These are phyloP conservation scores for Thermomyces lanuginosus DNA, from an alignment of 2,329 filamentous ascomycete species.

Conservation along the genomic window DNA sequence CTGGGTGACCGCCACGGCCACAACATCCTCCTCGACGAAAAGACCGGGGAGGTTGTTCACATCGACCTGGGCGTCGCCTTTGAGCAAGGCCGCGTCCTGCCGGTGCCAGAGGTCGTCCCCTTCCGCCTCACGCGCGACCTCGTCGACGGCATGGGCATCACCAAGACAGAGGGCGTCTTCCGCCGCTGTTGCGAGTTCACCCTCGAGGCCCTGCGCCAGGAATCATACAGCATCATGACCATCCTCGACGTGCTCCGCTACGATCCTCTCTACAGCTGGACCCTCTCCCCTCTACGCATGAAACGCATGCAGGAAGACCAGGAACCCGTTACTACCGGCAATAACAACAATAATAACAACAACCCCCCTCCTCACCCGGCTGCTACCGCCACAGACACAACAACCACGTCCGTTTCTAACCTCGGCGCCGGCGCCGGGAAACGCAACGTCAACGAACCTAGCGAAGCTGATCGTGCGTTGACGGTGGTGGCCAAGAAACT, in stretches of 20 bases:
- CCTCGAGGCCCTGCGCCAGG: conserved; percentile 81
- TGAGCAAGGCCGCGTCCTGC: conserved; percentile 86
- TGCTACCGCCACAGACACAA: no score
- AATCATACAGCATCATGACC: conserved; percentile 95
- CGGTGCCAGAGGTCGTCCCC: conserved; percentile 86
- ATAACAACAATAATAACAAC: conserved; percentile 5
- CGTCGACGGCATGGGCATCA: conserved; percentile 92
- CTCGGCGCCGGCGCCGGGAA: conserved; percentile 15
- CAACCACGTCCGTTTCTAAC: no score
- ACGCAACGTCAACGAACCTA: conserved; percentile 38
- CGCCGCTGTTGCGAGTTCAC: conserved; percentile 97
- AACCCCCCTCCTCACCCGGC: no score
- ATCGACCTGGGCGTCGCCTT: conserved; percentile 96
- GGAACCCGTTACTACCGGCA: conserved; percentile 16
- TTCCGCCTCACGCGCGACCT: conserved; percentile 90
- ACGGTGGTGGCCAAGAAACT: conserved; percentile 93
- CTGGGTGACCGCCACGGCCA: conserved; percentile 90
- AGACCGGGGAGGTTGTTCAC: conserved; percentile 84
- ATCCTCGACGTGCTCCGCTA: conserved; percentile 96
- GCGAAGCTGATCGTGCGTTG: conserved; percentile 79
- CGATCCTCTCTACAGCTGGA: conserved; percentile 93
- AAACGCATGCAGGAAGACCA: conserved; percentile 48
- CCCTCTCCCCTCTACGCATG: conserved; percentile 54
- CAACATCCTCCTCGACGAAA: conserved; percentile 84
- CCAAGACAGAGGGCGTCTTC: conserved; percentile 89